Base-by-base conservation (phyloP, 78 protist genomes). In the Dictyostelium intermedium region DNA sequence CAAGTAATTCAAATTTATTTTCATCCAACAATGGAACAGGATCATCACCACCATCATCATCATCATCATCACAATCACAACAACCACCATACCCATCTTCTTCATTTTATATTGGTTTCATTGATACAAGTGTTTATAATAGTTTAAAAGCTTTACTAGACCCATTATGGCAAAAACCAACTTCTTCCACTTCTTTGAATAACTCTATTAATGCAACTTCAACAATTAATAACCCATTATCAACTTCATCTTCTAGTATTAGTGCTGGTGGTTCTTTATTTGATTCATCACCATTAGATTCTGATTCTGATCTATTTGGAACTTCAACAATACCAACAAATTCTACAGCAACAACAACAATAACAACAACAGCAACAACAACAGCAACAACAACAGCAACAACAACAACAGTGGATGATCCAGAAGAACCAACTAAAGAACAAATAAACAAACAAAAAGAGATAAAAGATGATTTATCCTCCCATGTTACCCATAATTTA, bases 101-200 rank as follows among this genome's bases (percentile, higher is more conserved):
- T 39, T 39, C 61, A n/a, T 39, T 39, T n/a, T 76, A 76, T 76
- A 76, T 76, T 76, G 82, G 82, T 20, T 76, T 76, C 53, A 76
- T 76, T 41, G 82, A 76, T 76, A 16, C 47, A 16, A 76, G 37
- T 30, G 82, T 76, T 27, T 76, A 76, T 41, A 76, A 76, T 76
- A 76, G 82, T 76, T 76, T 76, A 41, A 76, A 76, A 41, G 27
- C n/a, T 20, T 76, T 76, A n/a, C 39, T 76, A 41, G 82, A 37
- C 9, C 61, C 82, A 8, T 39, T 76, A 23, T 34, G 82, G 45
- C 82, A 76, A 76, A 70, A 70, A 70, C 41, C 77, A 30, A 30
- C 25, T 11, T 32, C 32, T 30, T 27, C 39, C 5, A 37, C 27
- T 6, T 32, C 80, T 14, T 74, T 37, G 16, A 34, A 39, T 9